Percentiles rank a stretch among this genome's conserved stretches.
Evolutionary conservation across 2,329 filamentous ascomycete species (phyloP).

Genomic region (Diaporthe citrichinensis): DNA sequence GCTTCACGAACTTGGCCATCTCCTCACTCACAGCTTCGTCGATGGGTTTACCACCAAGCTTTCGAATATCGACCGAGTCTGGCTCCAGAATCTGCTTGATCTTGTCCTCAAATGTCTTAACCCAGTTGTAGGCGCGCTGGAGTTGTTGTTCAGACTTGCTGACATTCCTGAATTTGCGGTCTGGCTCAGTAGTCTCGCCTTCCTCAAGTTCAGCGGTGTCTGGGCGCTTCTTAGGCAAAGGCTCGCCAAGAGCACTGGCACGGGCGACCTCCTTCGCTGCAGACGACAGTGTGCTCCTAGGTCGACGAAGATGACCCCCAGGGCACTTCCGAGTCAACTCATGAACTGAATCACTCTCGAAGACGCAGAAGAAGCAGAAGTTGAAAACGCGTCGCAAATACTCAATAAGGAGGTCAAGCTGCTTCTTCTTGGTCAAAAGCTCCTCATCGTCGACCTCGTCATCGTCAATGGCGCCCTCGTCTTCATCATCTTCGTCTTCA

Average conservation of each 20-base stretch:
- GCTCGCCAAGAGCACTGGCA: conserved; percentile 85
- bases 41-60: conserved; percentile 88
- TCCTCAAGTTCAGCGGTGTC: conserved; percentile 74
- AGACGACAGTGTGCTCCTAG: conserved; percentile 85
- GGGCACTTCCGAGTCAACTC: conserved; percentile 96
- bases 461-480: conserved; percentile 82
- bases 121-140: conserved; percentile 97
- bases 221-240: conserved; percentile 87
- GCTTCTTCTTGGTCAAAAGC: conserved; percentile 93
- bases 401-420: conserved; percentile 94
- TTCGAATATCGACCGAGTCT: conserved; percentile 86
- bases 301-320: conserved; percentile 94
- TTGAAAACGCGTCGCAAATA: conserved; percentile 97
- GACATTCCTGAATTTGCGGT: conserved; percentile 80
- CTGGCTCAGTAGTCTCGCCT: conserved; percentile 73
- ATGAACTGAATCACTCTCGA: conserved; percentile 97
- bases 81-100: conserved; percentile 93
- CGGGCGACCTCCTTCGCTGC: conserved; percentile 87
- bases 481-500: conserved; percentile 82
- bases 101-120: conserved; percentile 98
- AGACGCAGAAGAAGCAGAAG: conserved; percentile 99
- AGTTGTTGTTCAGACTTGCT: conserved; percentile 92
- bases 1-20: conserved; percentile 88
- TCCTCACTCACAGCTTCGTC: conserved; percentile 92
- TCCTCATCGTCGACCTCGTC: conserved; percentile 94